Conservation (phyloP, 192 early-diverging fungal genomes). For the Coemansia sp. region DNA sequence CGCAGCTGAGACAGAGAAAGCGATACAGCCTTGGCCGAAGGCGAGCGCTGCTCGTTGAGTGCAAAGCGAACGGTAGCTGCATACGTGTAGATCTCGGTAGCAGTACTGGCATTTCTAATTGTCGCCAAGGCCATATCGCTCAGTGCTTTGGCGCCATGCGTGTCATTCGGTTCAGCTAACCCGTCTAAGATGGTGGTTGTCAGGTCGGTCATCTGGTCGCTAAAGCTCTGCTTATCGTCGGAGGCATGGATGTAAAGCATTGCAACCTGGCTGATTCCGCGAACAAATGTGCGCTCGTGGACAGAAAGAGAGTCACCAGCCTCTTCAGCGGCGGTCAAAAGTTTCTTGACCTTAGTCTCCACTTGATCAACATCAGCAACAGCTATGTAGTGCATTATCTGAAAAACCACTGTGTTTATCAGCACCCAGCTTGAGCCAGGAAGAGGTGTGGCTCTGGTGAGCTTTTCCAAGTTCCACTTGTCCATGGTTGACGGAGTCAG, state of each 20-base stretch:
- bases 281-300: constrained; percentile 24
- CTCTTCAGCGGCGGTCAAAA: constrained; percentile 7
- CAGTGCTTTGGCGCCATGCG: constrained; percentile 5
- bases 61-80: constrained; percentile 25
- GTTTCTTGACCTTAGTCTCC: constrained; percentile 14
- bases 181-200: constrained; percentile 13
- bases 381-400: constrained; percentile 45
- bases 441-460: constrained; percentile 43
- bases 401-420: constrained; percentile 34
- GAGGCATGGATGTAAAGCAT: constrained; percentile 19
- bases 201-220: constrained; percentile 19
- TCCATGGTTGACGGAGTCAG: constrained; percentile 26
- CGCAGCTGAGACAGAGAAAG: constrained; percentile 30
- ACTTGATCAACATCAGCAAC: constrained; percentile 20
- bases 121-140: constrained; percentile 6
- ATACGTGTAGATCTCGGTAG: constrained; percentile 43
- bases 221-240: constrained; percentile 13
- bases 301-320: constrained; percentile 13
- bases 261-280: constrained; percentile 24
- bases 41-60: constrained; percentile 16
- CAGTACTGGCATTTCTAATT: constrained; percentile 18
- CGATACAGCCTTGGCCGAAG: constrained; percentile 20
- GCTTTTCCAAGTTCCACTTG: constrained; percentile 38
- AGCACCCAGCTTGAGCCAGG: constrained; percentile 24
- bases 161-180: constrained; percentile 9